phyloP scores from a whole-genome alignment of 257 asterid species.

The Lycium ferocissimum region DNA sequence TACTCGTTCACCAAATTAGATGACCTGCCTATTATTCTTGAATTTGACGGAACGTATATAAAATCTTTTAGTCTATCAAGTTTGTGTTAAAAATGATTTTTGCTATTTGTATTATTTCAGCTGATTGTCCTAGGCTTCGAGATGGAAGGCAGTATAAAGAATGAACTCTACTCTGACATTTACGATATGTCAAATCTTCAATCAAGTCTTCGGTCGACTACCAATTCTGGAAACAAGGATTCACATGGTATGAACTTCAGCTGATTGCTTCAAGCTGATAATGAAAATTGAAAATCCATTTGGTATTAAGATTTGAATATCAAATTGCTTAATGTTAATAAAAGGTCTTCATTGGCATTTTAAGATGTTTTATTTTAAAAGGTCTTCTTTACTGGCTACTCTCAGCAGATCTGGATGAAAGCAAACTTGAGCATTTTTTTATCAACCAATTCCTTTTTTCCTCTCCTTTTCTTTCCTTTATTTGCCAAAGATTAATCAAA shows the following conservation, averaged over 20 bases:
- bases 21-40: too few relatives aligned
- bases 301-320: constrained; percentile 12
- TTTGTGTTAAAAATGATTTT: background rate
- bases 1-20: too few relatives aligned
- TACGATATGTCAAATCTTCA: constrained; percentile 26
- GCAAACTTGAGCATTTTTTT: background rate
- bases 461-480: background rate
- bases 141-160: constrained; percentile 22
- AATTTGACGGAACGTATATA: background rate
- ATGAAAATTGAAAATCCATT: constrained; percentile 15
- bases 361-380: background rate
- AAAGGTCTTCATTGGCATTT: background rate
- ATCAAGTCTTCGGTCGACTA: background rate
- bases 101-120: background rate
- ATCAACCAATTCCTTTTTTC: background rate
- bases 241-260: constrained; percentile 25
- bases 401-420: background rate
- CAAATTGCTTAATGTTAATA: too few relatives aligned
- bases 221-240: background rate
- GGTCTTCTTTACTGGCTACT: constrained; percentile 4
- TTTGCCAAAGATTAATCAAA: background rate
- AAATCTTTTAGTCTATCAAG: background rate
- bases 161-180: constrained; percentile 28
- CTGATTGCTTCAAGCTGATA: constrained; percentile 23
- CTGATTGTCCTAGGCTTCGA: background rate